phyloP scores from a whole-genome alignment of 2,329 filamentous ascomycete species.

The Exserohilum turcica region DNA sequence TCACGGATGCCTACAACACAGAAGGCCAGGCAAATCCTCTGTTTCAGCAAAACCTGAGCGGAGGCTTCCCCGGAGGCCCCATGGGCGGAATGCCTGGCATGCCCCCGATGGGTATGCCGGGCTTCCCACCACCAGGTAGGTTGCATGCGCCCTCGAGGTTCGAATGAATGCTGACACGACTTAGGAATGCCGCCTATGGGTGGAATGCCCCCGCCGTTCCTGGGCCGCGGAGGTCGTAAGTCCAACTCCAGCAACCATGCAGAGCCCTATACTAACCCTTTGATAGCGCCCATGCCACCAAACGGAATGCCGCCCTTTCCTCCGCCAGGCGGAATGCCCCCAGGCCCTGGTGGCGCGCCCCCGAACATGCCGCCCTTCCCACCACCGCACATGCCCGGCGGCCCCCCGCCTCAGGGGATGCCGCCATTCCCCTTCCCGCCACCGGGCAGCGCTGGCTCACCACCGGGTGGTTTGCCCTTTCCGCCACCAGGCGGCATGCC shows the following conservation, averaged over 20 bases:
- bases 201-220: conserved; percentile 49
- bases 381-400: conserved; percentile 41
- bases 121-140: conserved; percentile 29
- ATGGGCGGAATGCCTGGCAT: conserved; percentile 28
- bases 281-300: conserved; percentile 35
- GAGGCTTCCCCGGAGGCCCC: conserved; percentile 51
- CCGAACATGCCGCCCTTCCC: conserved; percentile 48
- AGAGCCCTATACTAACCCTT: conserved; percentile 4
- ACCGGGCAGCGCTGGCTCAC: conserved; percentile 34
- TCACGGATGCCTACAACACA: conserved; percentile 92
- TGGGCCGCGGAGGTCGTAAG: conserved; percentile 50
- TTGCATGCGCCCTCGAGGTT: background rate
- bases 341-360: conserved; percentile 32
- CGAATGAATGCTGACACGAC: conserved; percentile 14
- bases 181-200: conserved; percentile 35
- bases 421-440: conserved; percentile 40
- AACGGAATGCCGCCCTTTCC: conserved; percentile 40
- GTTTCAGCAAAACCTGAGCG: conserved; percentile 59
- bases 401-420: conserved; percentile 32
- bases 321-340: conserved; percentile 42
- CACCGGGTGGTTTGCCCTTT: conserved; percentile 40
- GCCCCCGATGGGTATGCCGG: conserved; percentile 29
- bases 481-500: conserved; percentile 22
- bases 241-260: background rate
- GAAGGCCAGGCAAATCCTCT: conserved; percentile 93